Conservation (phyloP, 805 yeast species). For the Phaffomyces opuntiae region DNA sequence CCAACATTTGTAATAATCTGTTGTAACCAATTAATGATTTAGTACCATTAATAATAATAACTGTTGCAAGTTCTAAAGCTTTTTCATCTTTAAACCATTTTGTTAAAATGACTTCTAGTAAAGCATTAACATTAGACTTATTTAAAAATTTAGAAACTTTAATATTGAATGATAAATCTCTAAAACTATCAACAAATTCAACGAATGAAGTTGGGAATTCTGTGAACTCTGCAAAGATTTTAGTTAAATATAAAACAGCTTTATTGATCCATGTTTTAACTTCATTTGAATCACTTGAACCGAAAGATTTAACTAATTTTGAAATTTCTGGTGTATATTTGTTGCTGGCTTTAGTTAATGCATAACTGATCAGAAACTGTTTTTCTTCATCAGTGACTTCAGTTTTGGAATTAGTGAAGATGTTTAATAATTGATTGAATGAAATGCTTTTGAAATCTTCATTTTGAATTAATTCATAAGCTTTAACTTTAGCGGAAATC, state of each 20-base stretch:
- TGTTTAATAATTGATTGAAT: conserved; percentile 22
- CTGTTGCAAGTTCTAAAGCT: conserved; percentile 40
- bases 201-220: conserved; percentile 23
- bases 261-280: conserved; percentile 48
- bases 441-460: conserved; percentile 28
- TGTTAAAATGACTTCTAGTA: conserved; percentile 53
- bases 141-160: conserved; percentile 38
- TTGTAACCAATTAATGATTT: conserved; percentile 33
- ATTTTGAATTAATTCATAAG: conserved; percentile 14
- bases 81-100: conserved; percentile 37
- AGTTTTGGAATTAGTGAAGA: conserved; percentile 13
- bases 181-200: conserved; percentile 28
- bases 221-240: conserved; percentile 48
- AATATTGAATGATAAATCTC: conserved; percentile 22
- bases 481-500: conserved; percentile 6
- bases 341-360: conserved; percentile 20
- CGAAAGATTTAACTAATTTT: conserved; percentile 15
- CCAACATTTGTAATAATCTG: conserved; percentile 55
- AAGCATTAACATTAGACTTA: conserved; percentile 46
- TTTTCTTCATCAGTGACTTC: conserved; percentile 20
- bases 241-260: conserved; percentile 54
- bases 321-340: conserved; percentile 27
- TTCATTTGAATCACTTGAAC: conserved; percentile 11
- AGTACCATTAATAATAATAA: conserved; percentile 32
- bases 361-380: conserved; percentile 19